A percentile compares a stretch with the other conserved stretches of the same genome.
These are phyloP conservation scores for Ascochyta pisi DNA, from an alignment of 2,329 filamentous ascomycete species.

Conservation along the genomic window DNA sequence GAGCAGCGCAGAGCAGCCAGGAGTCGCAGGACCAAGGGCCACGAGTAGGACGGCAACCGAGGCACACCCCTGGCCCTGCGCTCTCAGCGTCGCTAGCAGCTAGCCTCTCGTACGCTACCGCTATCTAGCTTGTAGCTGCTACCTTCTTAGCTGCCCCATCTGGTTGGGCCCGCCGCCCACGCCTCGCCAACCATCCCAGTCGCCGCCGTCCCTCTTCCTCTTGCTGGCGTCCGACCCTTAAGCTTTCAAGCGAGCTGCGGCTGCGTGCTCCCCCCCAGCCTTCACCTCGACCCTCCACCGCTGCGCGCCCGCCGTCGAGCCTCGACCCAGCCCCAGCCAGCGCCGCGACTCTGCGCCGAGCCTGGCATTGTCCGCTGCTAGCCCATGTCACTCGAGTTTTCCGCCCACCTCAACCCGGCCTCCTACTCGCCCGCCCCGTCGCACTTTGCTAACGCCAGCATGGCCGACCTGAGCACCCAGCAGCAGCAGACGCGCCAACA, in stretches of 20 bases:
- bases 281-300: too few relatives aligned
- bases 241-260: conserved; percentile 32
- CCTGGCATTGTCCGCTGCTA: conserved; percentile 35
- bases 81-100: neutral
- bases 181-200: conserved; percentile 34
- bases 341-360: conserved; percentile 26
- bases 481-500: conserved; percentile 32
- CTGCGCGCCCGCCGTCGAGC: too few relatives aligned
- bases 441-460: conserved; percentile 42
- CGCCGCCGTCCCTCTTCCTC: conserved; percentile 20
- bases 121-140: neutral
- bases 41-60: conserved; percentile 20
- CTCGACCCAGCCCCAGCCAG: conserved; percentile 17
- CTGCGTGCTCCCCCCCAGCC: conserved; percentile 19
- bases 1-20: too few relatives aligned
- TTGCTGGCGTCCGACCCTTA: conserved; percentile 21
- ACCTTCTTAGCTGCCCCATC: conserved; percentile 20
- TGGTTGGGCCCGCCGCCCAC: conserved; percentile 14
- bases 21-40: conserved; percentile 2
- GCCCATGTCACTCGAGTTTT: conserved; percentile 45
- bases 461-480: conserved; percentile 45
- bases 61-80: conserved; percentile 18
- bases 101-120: neutral
- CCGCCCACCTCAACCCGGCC: conserved; percentile 29
- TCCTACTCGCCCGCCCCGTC: conserved; percentile 44